Evolutionary conservation across 768 basidiomycete species (phyloP), one percentile per base, ranked within the genome.

Genomic region (Trametes sanguinea): DNA sequence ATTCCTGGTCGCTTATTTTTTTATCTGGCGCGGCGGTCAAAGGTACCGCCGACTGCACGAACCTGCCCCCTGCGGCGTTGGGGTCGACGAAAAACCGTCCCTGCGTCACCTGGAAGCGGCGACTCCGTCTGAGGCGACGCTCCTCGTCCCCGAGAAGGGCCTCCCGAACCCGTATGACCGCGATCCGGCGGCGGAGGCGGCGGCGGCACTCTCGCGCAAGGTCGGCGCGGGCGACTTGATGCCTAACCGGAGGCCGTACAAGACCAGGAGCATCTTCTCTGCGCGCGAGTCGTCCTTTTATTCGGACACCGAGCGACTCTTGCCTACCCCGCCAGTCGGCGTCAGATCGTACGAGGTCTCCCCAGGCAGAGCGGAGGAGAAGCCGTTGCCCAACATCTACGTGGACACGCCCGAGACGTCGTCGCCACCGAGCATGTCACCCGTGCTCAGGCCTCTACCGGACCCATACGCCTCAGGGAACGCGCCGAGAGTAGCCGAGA

Each of bases 31-130:
- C 60, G 39, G 62, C 35, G 60, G 65, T 30, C 53, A 53, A 22
- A 57, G 58, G 44, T 73, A 73, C 55, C 69, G 59, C 16, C 65
- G 57, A 35, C 47, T 73, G 53, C 63, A 69, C 53, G 71, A 66
- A 14, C 68, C 69, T 32, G 69, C 70, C n/a, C 72, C 72, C 13
- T 52, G 33, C 45, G 70, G 70, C 35, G 35, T 37, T 37, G 35
- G 35, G 7, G 16, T 64, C 22, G 65, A 64, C 53, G 57, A 69
- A 22, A 47, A 57, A 65, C 14, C 47, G 44, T 42, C 52, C 44
- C 14, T 37, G 35, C 35, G 35, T 37, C 56, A 54, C 27, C 63
- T 16, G n/a, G 40, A 11, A 13, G 7, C 54, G 43, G 17, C 4
- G 57, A 51, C 39, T 29, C n/a, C 42, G 57, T 58, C 30, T 58